A percentile compares a stretch with the other conserved stretches of the same genome.
Evolutionary conservation across 2,329 filamentous ascomycete species (phyloP).

Genomic region (Diaporthe ilicicola): DNA sequence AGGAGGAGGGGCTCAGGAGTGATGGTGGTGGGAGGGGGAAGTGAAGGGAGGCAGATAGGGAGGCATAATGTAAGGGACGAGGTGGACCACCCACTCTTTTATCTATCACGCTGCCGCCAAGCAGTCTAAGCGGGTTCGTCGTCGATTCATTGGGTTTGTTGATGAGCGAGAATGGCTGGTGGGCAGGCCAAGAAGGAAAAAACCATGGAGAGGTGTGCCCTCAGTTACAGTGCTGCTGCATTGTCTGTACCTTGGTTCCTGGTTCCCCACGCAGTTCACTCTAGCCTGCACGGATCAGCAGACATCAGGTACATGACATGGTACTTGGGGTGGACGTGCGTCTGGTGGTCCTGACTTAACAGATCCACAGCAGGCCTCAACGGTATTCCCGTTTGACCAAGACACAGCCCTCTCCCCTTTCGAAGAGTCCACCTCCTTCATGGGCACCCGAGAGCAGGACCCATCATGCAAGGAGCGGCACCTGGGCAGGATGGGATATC

Average conservation of each 20-base stretch:
- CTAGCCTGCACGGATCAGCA: slow-evolving; percentile 14
- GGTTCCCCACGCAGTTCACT: slow-evolving; percentile 2
- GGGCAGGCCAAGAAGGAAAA: too few relatives aligned
- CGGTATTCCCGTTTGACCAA: not conserved
- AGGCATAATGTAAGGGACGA: not conserved
- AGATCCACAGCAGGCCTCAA: too few relatives aligned
- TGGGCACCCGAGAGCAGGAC: not conserved
- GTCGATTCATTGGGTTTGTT: slow-evolving; percentile 9
- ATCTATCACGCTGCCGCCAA: slow-evolving; percentile 12
- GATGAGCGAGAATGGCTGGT: not conserved
- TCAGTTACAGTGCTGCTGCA: slow-evolving; percentile 11
- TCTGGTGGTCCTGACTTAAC: not conserved
- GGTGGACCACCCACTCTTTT: not conserved
- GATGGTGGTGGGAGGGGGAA: not conserved
- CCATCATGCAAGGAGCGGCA: not conserved
- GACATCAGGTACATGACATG: not conserved
- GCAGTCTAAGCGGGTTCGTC: slow-evolving; percentile 5
- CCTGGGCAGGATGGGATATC: slow-evolving; percentile 13
- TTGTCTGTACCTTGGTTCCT: slow-evolving; percentile 16
- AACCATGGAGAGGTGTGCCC: not conserved
- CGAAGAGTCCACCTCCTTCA: not conserved
- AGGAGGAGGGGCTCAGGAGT: not conserved
- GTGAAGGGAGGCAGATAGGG: not conserved
- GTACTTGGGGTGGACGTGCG: too few relatives aligned
- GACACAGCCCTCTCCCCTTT: not conserved